Conservation (phyloP, 257 asterid species). For the Lycium ferocissimum region DNA sequence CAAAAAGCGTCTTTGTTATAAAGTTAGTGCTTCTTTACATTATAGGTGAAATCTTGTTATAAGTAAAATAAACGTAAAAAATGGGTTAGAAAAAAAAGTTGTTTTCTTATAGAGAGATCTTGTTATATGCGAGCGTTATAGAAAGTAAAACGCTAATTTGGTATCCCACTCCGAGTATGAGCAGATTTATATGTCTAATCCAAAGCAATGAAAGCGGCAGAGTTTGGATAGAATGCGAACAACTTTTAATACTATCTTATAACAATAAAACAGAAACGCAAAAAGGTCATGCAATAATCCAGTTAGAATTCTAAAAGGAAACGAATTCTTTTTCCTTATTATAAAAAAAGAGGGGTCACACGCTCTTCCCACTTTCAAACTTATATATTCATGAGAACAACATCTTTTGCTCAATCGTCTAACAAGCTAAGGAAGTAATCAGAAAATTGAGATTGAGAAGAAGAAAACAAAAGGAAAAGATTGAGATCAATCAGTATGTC, state of each 20-base stretch:
- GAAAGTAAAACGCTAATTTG: too few relatives aligned
- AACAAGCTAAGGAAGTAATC: not conserved
- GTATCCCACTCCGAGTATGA: not conserved
- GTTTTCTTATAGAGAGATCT: too few relatives aligned
- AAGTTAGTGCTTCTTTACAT: too few relatives aligned
- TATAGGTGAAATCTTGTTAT: too few relatives aligned
- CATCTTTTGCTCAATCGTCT: not conserved
- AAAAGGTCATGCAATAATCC: not conserved
- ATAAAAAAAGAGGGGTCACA: not conserved
- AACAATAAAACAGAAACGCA: not conserved
- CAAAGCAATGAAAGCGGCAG: not conserved
- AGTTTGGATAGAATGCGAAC: not conserved
- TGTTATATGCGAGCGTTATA: too few relatives aligned
- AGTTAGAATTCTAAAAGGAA: not conserved
- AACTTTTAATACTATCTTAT: not conserved
- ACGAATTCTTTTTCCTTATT: not conserved
- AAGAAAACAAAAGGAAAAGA: not conserved
- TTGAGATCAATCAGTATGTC: not conserved
- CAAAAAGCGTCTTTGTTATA: too few relatives aligned
- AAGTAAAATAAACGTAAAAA: too few relatives aligned
- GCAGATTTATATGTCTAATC: not conserved
- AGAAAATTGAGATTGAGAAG: not conserved
- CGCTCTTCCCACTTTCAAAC: not conserved
- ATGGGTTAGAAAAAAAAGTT: too few relatives aligned
- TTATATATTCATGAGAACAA: not conserved